Base-by-base conservation (phyloP, 2,329 filamentous ascomycete genomes). In the Aspergillus hortae region DNA sequence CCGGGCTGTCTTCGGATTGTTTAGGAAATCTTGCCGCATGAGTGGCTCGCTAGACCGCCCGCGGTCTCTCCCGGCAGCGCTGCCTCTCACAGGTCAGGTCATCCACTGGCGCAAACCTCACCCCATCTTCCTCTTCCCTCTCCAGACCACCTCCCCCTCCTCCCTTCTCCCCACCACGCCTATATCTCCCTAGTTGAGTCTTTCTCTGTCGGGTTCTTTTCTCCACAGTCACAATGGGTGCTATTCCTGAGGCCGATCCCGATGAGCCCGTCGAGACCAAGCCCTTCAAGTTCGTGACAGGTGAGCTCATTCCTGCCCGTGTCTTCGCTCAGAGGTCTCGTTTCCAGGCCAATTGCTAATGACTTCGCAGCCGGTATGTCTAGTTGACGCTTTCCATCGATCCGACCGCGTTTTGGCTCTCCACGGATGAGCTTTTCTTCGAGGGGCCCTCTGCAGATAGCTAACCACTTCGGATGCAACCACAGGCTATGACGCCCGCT, bases 211-310 rank as follows among this genome's bases (percentile, higher is more conserved):
- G 55, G 56, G 49, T 49, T 50, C 51, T 55, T 52, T 54, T 57
- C 56, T 58, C 56, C 56, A 48, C 42, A 57, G 77, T 77, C 83
- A 92, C 79, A 67, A 99, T 99, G 92, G 88, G 91, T 75, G 90
- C 95, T 79, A 77, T 77, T 68, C 74, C 75, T 60, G 70, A 74
- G 61, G 69, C 67, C 55, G 87, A 89, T 61, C 73, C 76, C 69
- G 89, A 89, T 72, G 87, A 90, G 70, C 81, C 84, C 72, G 85
- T 85, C 72, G 89, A 95, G 76, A 96, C 92, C 80, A 99, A 96
- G 87, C 95, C 95, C 78, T 99, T 99, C 88, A 99, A 99, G 89
- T 97, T 97, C 81, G 94, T 97, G 72, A 97, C 92, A 80, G 92
- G 92, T 96, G 84, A 77, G 90, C 65, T 61, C 55, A 52, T 57